Evolutionary conservation across 805 yeast species (phyloP).

Genomic region (Torulaspora microellipsoides): DNA sequence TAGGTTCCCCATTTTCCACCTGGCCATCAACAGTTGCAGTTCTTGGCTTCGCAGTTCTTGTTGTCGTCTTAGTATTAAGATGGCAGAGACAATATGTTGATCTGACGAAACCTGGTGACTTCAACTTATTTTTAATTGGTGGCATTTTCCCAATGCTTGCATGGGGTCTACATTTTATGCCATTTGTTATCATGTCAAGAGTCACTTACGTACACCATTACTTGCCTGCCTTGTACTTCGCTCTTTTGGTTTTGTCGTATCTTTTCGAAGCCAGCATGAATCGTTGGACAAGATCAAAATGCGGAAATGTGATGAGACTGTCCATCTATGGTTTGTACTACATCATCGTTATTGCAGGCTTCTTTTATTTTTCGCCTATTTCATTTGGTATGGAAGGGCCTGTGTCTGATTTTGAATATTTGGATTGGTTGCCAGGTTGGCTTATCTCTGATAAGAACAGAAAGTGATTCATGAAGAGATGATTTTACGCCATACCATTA

Average conservation of each 20-base stretch:
- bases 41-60: conserved; percentile 46
- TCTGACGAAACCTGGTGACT: conserved; percentile 45
- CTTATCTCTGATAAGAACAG: conserved; percentile 32
- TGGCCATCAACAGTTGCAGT: conserved; percentile 69
- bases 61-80: conserved; percentile 52
- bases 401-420: conserved; percentile 36
- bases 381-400: conserved; percentile 64
- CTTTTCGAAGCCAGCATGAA: conserved; percentile 44
- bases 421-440: conserved; percentile 50
- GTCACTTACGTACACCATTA: conserved; percentile 85
- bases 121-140: conserved; percentile 57
- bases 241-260: conserved; percentile 53
- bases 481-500: background rate
- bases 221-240: conserved; percentile 78
- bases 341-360: conserved; percentile 44
- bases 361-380: conserved; percentile 57
- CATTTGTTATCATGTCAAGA: conserved; percentile 78
- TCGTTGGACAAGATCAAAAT: conserved; percentile 28
- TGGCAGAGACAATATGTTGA: conserved; percentile 79
- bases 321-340: conserved; percentile 41
- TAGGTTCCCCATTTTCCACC: conserved; percentile 76
- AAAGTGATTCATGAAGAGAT: background rate
- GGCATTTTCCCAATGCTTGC: conserved; percentile 77
- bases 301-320: conserved; percentile 25
- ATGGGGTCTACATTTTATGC: conserved; percentile 73